Percentiles rank a stretch among this genome's conserved stretches.
These are phyloP conservation scores for Emmonsia crescens DNA, from an alignment of 2,329 filamentous ascomycete species.

Conservation along the genomic window DNA sequence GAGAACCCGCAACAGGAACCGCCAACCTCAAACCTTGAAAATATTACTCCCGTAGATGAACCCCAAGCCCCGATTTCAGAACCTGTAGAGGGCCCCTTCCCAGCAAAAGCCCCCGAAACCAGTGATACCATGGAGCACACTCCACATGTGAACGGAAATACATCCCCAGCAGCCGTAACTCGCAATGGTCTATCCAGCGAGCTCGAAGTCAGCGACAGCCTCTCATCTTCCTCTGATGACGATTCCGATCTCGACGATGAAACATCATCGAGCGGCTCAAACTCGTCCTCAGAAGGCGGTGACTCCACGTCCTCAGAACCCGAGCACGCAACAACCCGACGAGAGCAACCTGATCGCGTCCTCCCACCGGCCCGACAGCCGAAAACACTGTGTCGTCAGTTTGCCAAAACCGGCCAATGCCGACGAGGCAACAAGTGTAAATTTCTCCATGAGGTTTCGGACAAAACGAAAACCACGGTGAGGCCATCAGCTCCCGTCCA, in stretches of 20 bases:
- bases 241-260: constrained; percentile 20
- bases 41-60: background rate
- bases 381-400: constrained; percentile 27
- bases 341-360: constrained; percentile 30
- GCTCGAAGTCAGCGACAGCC: background rate
- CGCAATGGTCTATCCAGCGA: background rate
- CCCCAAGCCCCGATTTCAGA: background rate
- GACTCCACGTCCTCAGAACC: constrained; percentile 21
- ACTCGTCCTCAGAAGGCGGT: constrained; percentile 16
- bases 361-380: constrained; percentile 27
- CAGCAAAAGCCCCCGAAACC: background rate
- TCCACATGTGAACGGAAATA: background rate
- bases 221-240: background rate
- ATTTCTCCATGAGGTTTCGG: constrained; percentile 31
- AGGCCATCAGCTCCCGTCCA: constrained; percentile 11
- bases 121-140: background rate
- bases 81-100: background rate
- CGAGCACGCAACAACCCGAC: constrained; percentile 32
- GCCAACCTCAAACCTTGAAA: background rate
- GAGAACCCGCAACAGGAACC: background rate
- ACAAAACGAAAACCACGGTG: constrained; percentile 15
- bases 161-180: background rate
- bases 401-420: constrained; percentile 33
- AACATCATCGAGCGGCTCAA: constrained; percentile 30
- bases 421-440: constrained; percentile 32